phyloP scores from a whole-genome alignment of 495 filamentous ascomycete genomes.

The Hypoxylon lienhwacheense region DNA sequence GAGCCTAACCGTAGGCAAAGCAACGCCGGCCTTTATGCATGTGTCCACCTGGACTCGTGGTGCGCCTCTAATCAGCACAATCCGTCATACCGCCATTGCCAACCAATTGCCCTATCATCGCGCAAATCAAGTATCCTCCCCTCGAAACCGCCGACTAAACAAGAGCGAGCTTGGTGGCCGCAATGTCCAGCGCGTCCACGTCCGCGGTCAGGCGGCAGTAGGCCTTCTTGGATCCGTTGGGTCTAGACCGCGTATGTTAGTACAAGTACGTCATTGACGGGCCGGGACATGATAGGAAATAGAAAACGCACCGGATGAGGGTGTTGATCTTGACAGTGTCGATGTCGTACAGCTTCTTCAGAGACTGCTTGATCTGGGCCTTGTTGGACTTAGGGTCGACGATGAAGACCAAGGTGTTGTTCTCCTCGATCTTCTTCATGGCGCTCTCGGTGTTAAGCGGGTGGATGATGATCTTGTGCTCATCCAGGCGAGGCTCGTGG shows the following conservation, averaged over 20 bases:
- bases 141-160: constrained; percentile 60
- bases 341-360: constrained; percentile 99
- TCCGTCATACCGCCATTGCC: constrained; percentile 13
- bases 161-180: constrained; percentile 96
- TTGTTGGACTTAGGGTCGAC: constrained; percentile 99
- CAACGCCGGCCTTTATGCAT: constrained; percentile 43
- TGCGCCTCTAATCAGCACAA: constrained; percentile 32
- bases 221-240: constrained; percentile 98
- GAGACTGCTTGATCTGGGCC: constrained; percentile 95
- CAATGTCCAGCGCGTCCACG: constrained; percentile 98
- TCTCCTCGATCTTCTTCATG: constrained; percentile 99
- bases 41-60: constrained; percentile 31
- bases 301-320: constrained; percentile 76
- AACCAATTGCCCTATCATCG: constrained; percentile 25
- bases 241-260: constrained; percentile 55
- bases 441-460: constrained; percentile 96
- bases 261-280: background rate
- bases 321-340: constrained; percentile 99
- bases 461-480: constrained; percentile 82
- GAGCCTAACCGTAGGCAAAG: constrained; percentile 37
- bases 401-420: constrained; percentile 99
- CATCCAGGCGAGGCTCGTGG: constrained; percentile 86
- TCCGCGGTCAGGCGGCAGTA: constrained; percentile 92
- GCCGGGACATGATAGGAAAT: background rate
- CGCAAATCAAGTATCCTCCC: constrained; percentile 18